Conservation (phyloP, 2,329 filamentous ascomycete species). For the Phaeosphaeria sp. region DNA sequence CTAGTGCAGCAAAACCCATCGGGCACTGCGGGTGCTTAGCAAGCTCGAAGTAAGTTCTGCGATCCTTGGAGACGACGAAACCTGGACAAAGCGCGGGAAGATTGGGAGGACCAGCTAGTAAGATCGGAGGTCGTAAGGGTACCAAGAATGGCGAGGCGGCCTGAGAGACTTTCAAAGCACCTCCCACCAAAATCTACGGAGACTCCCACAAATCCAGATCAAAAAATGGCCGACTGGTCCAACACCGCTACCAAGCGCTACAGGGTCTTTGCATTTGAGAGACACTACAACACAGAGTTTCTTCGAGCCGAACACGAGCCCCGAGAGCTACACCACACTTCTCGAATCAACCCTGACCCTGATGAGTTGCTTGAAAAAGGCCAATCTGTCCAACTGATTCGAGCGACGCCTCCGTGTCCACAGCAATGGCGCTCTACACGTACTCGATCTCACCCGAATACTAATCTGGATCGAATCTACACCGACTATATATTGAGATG, state of each 20-base stretch:
- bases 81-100: not conserved
- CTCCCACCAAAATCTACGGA: not conserved
- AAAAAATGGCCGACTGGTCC: not conserved
- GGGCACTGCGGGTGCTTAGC: not conserved
- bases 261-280: not conserved
- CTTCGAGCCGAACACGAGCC: not conserved
- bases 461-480: conserved; percentile 8
- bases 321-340: not conserved
- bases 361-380: not conserved
- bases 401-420: not conserved
- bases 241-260: not conserved
- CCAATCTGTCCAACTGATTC: not conserved
- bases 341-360: not conserved
- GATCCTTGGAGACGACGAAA: not conserved
- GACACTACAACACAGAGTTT: not conserved
- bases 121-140: not conserved
- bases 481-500: conserved; percentile 7
- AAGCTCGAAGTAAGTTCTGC: not conserved
- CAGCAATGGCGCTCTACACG: conserved; percentile 5
- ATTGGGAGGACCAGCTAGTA: not conserved
- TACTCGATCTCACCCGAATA: conserved; percentile 1
- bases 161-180: not conserved
- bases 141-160: not conserved
- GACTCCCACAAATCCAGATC: not conserved
- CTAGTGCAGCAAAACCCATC: not conserved